Evolutionary conservation across 192 early-diverging fungal species (phyloP).

Genomic region (Entomortierella lignicola): DNA sequence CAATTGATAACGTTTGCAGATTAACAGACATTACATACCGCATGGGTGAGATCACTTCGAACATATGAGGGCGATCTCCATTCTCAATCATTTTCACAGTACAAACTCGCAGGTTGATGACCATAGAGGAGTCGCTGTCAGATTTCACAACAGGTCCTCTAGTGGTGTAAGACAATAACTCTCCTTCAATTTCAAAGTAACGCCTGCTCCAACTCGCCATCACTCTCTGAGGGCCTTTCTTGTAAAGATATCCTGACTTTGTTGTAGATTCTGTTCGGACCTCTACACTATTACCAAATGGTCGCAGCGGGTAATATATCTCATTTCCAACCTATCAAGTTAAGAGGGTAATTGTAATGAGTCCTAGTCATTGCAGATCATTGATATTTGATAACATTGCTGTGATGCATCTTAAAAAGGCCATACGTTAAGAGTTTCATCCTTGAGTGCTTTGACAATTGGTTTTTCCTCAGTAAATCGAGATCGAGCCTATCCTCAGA

Average conservation of each 20-base stretch:
- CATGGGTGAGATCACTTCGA: constrained; percentile 87
- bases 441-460: constrained; percentile 41
- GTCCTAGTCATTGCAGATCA: background rate
- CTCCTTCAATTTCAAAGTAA: constrained; percentile 79
- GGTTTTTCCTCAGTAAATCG: constrained; percentile 45
- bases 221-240: constrained; percentile 78
- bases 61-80: constrained; percentile 80
- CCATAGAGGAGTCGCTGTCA: constrained; percentile 66
- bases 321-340: constrained; percentile 34
- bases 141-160: constrained; percentile 38
- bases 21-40: constrained; percentile 50
- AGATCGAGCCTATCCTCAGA: constrained; percentile 24
- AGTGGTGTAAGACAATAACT: constrained; percentile 62
- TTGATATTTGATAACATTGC: background rate
- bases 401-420: background rate
- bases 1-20: too few relatives aligned
- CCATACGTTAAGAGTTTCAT: constrained; percentile 36
- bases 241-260: constrained; percentile 84
- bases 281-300: constrained; percentile 33
- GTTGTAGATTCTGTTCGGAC: constrained; percentile 54
- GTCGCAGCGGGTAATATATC: constrained; percentile 52
- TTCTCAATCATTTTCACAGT: constrained; percentile 72
- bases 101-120: constrained; percentile 79
- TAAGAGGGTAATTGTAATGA: background rate
- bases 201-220: constrained; percentile 83